phyloP scores from a whole-genome alignment of 768 basidiomycete species.

The Lentinula edodes region DNA sequence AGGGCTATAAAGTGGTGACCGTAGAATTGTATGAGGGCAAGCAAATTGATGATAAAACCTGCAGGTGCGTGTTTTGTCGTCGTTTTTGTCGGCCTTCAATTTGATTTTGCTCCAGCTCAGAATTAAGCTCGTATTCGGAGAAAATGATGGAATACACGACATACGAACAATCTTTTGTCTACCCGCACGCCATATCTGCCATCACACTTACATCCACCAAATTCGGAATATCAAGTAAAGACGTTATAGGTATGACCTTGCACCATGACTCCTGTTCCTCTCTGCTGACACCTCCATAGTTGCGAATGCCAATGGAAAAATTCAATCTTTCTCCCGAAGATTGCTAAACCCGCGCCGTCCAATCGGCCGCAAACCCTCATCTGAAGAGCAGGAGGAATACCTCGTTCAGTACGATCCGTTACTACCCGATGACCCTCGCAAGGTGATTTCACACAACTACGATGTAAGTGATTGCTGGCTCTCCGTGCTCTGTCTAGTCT shows the following conservation, averaged over 20 bases:
- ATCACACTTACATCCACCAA: constrained; percentile 76
- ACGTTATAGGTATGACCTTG: constrained; percentile 61
- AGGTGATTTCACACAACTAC: constrained; percentile 34
- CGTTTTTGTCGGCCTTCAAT: not conserved
- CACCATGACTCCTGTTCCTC: not conserved
- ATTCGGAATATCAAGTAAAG: constrained; percentile 83
- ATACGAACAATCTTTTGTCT: constrained; percentile 65
- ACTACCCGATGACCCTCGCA: constrained; percentile 61
- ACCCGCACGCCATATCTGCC: constrained; percentile 64
- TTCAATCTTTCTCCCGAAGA: constrained; percentile 68
- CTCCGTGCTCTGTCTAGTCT: not conserved
- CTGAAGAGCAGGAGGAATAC: constrained; percentile 79
- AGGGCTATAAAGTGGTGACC: constrained; percentile 69
- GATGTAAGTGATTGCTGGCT: not conserved
- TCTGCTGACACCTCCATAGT: constrained; percentile 39
- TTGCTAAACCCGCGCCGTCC: constrained; percentile 83
- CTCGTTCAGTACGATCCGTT: constrained; percentile 82
- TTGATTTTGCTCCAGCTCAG: constrained; percentile 31
- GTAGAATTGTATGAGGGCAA: constrained; percentile 88
- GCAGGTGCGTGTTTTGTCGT: constrained; percentile 46
- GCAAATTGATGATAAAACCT: constrained; percentile 58
- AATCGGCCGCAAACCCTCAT: constrained; percentile 61
- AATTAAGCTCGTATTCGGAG: constrained; percentile 49
- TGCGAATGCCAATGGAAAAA: constrained; percentile 66
- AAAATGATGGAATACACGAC: constrained; percentile 48